Evolutionary conservation across 129 eudicot genomes (phyloP), one percentile per base, ranked within the genome.

Genomic region (Scalesia atractyloides): DNA sequence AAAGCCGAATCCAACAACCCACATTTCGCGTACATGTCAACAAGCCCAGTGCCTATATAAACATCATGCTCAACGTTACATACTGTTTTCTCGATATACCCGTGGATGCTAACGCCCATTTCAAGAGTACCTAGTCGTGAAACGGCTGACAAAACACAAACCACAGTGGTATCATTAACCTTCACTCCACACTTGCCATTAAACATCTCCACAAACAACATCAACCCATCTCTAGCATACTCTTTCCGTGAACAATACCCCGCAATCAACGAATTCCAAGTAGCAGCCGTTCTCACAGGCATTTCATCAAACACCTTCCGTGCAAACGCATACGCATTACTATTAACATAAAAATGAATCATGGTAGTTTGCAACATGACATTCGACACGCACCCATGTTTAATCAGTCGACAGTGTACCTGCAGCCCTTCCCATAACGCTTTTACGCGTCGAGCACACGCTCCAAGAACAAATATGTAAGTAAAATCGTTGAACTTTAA

Each of bases 11-110:
- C 79, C 59, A 86, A 66, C 53, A 77, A 69, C 73, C 90, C 87
- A 60, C 90, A 82, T 69, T 86, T 86, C 7, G 83, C 72, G 34
- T 86, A 86, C 90, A 86, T 86, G 66, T 86, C 90, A 48, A 86
- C 82, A 72, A 86, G 82, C 10, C 81, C 83, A 7, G 90, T 86
- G 34, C 90, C 83, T 19, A 86, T 46, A 53, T 75, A 86, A 50
- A 86, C 90, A 68, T 85, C 87, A 37, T 58, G 68, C 50, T 86
- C 85, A 13, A 76, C 73, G 52, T 47, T 37, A 59, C 17, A 0
- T 1, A 73, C 57, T 18, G 80, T 76, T 59, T 86, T 86, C 46
- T 26, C 79, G 1, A 86, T 37, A 46, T 76, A 80, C 22, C 80
- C 87, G 47, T 86, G 91, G 3, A 83, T 47, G 33, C 82, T 50